Conservation (phyloP, 495 filamentous ascomycete genomes). For the Neurospora sublineolata region DNA sequence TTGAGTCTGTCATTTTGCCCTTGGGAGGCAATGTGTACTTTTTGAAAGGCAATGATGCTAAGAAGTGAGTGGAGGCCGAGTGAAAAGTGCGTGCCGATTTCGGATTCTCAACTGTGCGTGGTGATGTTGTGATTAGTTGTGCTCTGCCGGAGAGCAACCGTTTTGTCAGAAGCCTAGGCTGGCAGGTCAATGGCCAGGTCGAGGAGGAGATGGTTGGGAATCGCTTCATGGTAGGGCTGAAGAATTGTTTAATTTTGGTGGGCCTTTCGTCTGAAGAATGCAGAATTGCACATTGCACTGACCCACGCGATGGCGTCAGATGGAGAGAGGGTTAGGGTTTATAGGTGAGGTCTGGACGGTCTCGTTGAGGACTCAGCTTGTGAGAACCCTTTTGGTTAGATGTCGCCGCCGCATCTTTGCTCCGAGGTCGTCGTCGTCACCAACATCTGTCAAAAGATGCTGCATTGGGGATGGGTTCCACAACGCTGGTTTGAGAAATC, state of each 20-base stretch:
- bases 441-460: background rate
- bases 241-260: background rate
- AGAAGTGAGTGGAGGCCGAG: background rate
- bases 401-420: background rate
- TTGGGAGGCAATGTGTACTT: conserved; percentile 15
- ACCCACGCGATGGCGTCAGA: background rate
- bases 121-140: background rate
- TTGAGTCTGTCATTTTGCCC: background rate
- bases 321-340: background rate
- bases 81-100: background rate
- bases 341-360: background rate
- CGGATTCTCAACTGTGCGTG: background rate
- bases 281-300: background rate
- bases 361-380: background rate
- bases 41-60: conserved; percentile 11
- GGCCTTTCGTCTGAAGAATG: background rate
- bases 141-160: background rate
- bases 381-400: background rate
- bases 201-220: background rate
- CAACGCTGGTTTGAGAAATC: background rate
- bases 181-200: conserved; percentile 1
- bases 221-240: conserved; percentile 6
- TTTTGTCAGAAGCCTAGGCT: background rate
- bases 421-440: background rate
- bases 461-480: background rate